Conservation (phyloP, 192 early-diverging fungal genomes). For the Coemansia pectinata region DNA sequence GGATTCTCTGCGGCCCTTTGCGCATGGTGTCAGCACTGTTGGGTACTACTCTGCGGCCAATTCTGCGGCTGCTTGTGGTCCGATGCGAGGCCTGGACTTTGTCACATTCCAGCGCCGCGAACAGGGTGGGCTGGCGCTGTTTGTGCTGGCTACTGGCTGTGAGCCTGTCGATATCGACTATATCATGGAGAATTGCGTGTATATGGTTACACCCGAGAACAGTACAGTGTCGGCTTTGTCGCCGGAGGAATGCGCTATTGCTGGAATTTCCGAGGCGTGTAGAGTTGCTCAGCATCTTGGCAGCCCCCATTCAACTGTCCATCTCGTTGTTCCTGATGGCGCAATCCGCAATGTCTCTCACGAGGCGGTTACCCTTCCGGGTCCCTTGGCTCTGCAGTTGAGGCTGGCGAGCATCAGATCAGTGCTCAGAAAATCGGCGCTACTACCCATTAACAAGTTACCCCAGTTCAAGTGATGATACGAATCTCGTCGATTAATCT, state of each 20-base stretch:
- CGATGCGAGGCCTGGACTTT: background rate
- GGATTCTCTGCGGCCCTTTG: background rate
- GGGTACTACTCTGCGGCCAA: background rate
- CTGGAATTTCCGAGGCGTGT: background rate
- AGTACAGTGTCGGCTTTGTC: background rate
- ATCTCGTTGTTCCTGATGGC: background rate
- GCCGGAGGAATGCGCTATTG: background rate
- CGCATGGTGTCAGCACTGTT: background rate
- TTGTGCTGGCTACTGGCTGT: background rate
- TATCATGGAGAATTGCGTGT: background rate
- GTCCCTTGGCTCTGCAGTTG: background rate
- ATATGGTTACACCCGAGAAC: background rate
- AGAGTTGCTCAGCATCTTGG: background rate
- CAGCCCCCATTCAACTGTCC: background rate
- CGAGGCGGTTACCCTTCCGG: background rate
- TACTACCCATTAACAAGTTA: background rate
- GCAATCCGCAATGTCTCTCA: background rate
- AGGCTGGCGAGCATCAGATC: background rate
- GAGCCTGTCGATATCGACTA: background rate
- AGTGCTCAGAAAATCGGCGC: background rate
- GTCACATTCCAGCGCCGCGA: background rate
- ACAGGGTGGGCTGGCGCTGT: background rate
- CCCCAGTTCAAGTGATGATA: background rate
- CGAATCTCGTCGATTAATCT: background rate
- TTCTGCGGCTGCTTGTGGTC: background rate